Evolutionary conservation across 345 rosid species (phyloP), one percentile per base, ranked within the genome.

Genomic region (Theobroma cacao): DNA sequence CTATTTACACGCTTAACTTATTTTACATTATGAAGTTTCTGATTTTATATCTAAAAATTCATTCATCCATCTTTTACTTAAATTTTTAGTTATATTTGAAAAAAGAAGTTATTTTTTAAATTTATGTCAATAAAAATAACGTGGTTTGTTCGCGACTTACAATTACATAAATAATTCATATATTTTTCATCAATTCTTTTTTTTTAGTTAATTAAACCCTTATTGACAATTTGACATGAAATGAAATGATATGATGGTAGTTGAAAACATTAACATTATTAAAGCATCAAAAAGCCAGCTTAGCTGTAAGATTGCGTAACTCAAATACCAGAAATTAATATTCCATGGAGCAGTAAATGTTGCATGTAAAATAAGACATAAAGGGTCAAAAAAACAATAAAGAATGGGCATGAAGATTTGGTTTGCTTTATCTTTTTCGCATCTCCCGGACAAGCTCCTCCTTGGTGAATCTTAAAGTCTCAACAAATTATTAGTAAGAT

Each of bases 351-450:
- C 20, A 1, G 36, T 60, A 13, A 59, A 59, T 12, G 18, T 59
- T 13, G 1, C 64, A 26, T 59, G 64, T 28, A 59, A 60, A 60
- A 41, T 41, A 10, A 17, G 40, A 62, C 47, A 22, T 20, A 67
- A 65, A 12, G 34, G 79, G 84, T 81, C 64, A 55, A 75, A 76
- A 76, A 82, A 69, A 66, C 81, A 73, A 64, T 40, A 81, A 75
- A 77, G 75, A 84, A 82, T 55, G 70, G 82, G 81, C 71, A 84
- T 77, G 77, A 76, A 84, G 83, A 84, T 84, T 72, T 76, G 66
- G 81, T 80, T 69, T 78, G 75, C 72, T 62, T 81, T 47, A 52
- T 15, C 76, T 74, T 67, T 77, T 78, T 72, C n/a, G 75, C 20
- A 71, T 71, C 22, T 36, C 22, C 14, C 7, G 59, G 24, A 15